Base-by-base conservation (phyloP, 2,329 filamentous ascomycete species). In the Lasiodiplodia sp. region DNA sequence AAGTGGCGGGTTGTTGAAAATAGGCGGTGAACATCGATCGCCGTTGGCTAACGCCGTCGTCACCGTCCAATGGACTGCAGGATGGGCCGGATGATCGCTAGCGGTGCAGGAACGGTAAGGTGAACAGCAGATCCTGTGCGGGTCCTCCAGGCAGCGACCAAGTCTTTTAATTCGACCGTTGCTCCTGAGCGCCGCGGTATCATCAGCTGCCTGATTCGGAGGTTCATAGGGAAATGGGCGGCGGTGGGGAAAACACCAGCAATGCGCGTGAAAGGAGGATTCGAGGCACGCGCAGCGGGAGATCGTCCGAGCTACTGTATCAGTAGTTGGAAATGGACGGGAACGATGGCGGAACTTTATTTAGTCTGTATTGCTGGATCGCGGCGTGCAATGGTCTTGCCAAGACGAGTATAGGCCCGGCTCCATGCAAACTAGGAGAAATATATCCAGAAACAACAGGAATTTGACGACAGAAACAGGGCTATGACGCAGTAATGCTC, bases 1-100 rank as follows among this genome's bases (percentile, higher is more conserved):
- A 38, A 47, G 37, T n/a, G 25, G 53, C 18, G 31, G 55, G 37
- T 47, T 47, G 44, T 47, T n/a, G 34, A 57, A 28, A 40, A 58
- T 58, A 60, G 57, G 57, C 57, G 57, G 57, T 60, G 57, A 60
- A 23, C 44, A 18, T 28, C 34, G 57, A 47, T 47, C 44, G 44
- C 44, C 44, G 44, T 47, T 47, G 44, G 44, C 44, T 47, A 47
- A n/a, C 38, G 37, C 51, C 21, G 51, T 31, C 51, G 23, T 53
- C 51, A 31, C 51, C 23, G 44, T 60, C 57, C 57, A 60, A 60
- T 60, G 57, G 57, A 21, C 23, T 25, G 21, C 11, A 60, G 14
- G 37, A 23, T 18, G 37, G 57, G 7, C 57, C 25, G 57, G 57
- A 40, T 40, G 57, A 60, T 60, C 57, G 57, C 44, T 47, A 47